These are phyloP conservation scores for Yamadazyma takamatsuzukensis DNA, from an alignment of 805 yeast species.

Conservation along the genomic window DNA sequence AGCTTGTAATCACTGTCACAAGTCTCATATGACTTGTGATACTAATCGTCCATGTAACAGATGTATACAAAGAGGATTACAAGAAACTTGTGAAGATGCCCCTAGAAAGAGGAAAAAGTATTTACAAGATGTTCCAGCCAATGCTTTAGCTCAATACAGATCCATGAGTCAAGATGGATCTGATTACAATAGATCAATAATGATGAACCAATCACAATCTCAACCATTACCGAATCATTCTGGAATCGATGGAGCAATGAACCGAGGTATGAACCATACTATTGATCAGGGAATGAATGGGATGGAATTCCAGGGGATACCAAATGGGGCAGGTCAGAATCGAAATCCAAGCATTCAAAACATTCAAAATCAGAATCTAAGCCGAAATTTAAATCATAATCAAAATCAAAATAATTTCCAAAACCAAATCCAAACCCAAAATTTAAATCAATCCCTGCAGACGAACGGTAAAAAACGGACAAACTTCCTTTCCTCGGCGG, in stretches of 20 bases:
- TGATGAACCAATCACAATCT: too few relatives aligned
- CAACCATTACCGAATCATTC: too few relatives aligned
- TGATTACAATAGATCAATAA: too few relatives aligned
- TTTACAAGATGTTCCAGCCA: slow-evolving; percentile 52
- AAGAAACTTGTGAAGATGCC: slow-evolving; percentile 78
- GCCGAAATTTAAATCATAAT: too few relatives aligned
- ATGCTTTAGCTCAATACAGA: slow-evolving; percentile 9
- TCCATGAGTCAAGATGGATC: neutral
- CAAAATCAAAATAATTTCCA: too few relatives aligned
- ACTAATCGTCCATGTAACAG: slow-evolving; percentile 77
- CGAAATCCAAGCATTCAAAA: too few relatives aligned
- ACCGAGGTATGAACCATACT: too few relatives aligned
- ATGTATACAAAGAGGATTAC: slow-evolving; percentile 68
- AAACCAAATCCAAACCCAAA: neutral
- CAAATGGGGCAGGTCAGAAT: too few relatives aligned
- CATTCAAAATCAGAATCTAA: too few relatives aligned
- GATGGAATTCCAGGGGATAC: too few relatives aligned
- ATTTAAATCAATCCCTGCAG: neutral
- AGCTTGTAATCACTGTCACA: slow-evolving; percentile 90
- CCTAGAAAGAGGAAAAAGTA: slow-evolving; percentile 85
- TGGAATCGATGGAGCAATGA: too few relatives aligned
- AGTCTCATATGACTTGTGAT: slow-evolving; percentile 91
- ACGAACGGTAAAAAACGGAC: slow-evolving; percentile 21
- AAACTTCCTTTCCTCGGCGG: slow-evolving; percentile 65
- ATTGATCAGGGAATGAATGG: too few relatives aligned